phyloP scores from a whole-genome alignment of 2,329 filamentous ascomycete species.

The Botrytis sinoallii region DNA sequence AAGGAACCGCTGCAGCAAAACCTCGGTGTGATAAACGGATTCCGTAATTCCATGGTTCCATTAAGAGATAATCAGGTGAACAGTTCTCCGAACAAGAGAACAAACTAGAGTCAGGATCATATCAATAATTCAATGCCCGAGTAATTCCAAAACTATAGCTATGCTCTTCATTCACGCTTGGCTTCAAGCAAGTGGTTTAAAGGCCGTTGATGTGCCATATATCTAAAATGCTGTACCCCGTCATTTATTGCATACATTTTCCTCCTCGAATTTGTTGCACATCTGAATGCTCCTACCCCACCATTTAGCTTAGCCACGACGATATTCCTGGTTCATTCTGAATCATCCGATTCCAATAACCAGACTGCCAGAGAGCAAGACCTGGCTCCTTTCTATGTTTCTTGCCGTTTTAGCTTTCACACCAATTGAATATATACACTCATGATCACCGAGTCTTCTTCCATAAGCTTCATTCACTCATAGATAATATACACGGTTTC shows the following conservation, averaged over 20 bases:
- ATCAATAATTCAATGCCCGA: accelerated
- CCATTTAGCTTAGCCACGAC: not conserved
- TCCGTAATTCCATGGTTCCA: not conserved
- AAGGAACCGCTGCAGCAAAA: not conserved
- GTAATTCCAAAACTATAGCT: not conserved
- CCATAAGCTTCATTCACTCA: not conserved
- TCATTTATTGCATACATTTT: not conserved
- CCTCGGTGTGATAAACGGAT: not conserved
- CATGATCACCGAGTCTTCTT: not conserved
- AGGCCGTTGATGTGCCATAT: not conserved
- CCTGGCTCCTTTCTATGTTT: not conserved
- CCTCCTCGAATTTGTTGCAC: not conserved
- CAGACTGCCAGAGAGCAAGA: not conserved
- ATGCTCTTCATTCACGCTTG: not conserved
- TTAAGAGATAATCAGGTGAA: not conserved
- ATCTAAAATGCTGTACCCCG: not conserved
- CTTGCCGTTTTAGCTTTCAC: not conserved
- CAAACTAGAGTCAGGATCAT: not conserved
- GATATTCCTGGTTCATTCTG: not conserved
- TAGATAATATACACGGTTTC: not conserved
- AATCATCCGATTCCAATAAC: not conserved
- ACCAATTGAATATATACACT: not conserved
- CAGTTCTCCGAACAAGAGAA: not conserved
- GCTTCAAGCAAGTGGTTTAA: not conserved
- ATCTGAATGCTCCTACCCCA: not conserved